Conservation (phyloP, 805 yeast genomes). For the Candida loeiensis region DNA sequence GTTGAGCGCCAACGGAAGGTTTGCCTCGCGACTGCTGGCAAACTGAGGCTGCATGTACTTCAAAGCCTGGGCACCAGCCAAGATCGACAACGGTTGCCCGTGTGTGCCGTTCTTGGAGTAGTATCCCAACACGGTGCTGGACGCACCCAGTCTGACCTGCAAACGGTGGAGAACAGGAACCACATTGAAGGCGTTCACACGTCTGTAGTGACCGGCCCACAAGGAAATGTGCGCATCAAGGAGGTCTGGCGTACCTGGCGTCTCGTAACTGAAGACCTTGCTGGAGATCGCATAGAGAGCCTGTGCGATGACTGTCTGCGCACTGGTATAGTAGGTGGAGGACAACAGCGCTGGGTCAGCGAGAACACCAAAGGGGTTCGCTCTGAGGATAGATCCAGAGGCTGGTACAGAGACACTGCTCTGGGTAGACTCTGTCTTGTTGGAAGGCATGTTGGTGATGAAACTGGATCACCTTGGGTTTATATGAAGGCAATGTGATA, state of each 20-base stretch:
- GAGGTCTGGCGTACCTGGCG: constrained; percentile 57
- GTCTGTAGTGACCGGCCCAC: constrained; percentile 55
- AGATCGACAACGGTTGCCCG: constrained; percentile 40
- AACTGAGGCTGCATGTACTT: constrained; percentile 64
- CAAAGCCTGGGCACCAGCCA: constrained; percentile 68
- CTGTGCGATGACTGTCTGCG: constrained; percentile 52
- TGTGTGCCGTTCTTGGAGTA: constrained; percentile 32
- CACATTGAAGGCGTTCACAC: constrained; percentile 48
- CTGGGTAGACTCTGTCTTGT: neutral
- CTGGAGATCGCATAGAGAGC: constrained; percentile 49
- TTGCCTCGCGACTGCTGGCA: constrained; percentile 13
- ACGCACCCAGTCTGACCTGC: constrained; percentile 83
- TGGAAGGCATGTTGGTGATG: neutral
- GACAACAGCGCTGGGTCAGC: constrained; percentile 51
- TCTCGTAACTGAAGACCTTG: constrained; percentile 66
- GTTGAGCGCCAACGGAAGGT: constrained; percentile 62
- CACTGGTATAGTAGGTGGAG: constrained; percentile 50
- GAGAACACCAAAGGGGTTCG: constrained; percentile 58
- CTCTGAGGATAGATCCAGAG: constrained; percentile 2
- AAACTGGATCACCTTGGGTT: neutral
- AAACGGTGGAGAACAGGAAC: constrained; percentile 60
- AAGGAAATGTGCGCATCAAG: constrained; percentile 55
- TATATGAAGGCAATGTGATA: neutral
- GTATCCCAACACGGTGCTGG: constrained; percentile 74
- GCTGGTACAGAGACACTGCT: neutral